Base-by-base conservation (phyloP, 176 grass and related monocot species). In the Eleusine coracana region DNA sequence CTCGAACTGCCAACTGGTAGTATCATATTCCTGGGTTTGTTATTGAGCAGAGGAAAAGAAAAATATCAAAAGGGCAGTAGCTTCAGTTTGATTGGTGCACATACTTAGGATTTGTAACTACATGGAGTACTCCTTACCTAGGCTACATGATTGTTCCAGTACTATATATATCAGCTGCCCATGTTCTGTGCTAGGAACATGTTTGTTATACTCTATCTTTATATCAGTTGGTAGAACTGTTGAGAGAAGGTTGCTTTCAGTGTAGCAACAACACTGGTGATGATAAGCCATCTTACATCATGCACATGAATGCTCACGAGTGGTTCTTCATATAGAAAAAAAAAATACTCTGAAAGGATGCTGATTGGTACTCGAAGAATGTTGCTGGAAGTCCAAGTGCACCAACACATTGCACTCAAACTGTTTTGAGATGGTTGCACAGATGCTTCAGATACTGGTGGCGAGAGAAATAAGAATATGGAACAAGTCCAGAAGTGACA, bases 221-320 rank as follows among this genome's bases (percentile, higher is more conserved):
- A 39, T 56, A 75, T 29, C 40, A 86, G 29, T 58, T 80, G 80
- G 27, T 46, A 72, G 16, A 36, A n/a, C 50, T 41, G 23, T 56
- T 66, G 76, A 23, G 73, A 60, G 23, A 59, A 64, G 67, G 10
- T 45, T 25, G 38, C 45, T 73, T 73, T 74, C 61, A 61, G 31
- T 10, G 25, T 14, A 55, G 70, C 68, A 66, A 39, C 74, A 27
- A 31, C 44, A 21, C 34, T 74, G 84, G 76, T 86, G 44, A 59
- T 81, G 85, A 86, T 70, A 73, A 18, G 70, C 70, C 63, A 86
- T 49, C 70, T 36, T 58, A 45, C 77, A 56, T 25, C 14, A 18
- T 37, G 62, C 18, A 16, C 58, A 25, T 61, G 37, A 51, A 74
- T 21, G 44, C 44, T 46, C 44, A 46, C 44, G 71, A 81, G 81